Conservation (phyloP, 1,284 basidiomycete genomes). For the Ceratobasidium papillatum region DNA sequence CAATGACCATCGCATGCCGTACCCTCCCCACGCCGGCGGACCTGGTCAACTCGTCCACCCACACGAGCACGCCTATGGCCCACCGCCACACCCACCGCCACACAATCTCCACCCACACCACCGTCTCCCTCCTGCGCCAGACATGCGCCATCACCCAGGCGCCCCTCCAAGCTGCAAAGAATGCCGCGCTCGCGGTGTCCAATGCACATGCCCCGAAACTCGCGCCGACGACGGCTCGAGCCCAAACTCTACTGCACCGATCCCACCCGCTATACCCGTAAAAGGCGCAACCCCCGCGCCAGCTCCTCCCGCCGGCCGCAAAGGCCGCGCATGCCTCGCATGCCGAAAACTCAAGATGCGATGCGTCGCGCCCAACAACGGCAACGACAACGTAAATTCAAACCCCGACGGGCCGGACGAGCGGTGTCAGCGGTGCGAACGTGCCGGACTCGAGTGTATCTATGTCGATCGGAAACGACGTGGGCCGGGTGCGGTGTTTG, state of each 20-base stretch:
- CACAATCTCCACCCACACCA: slow-evolving; percentile 40
- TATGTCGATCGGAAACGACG: slow-evolving; percentile 38
- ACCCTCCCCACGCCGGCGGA: background rate
- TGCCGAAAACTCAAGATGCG: slow-evolving; percentile 39
- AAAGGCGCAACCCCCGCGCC: slow-evolving; percentile 26
- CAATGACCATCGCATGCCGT: slow-evolving; percentile 7
- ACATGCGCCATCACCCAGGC: slow-evolving; percentile 37
- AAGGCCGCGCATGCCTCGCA: slow-evolving; percentile 41
- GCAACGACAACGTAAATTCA: slow-evolving; percentile 10
- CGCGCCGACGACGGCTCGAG: slow-evolving; percentile 37
- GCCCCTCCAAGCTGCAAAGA: slow-evolving; percentile 35
- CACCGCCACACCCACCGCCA: slow-evolving; percentile 29
- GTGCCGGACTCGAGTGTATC: slow-evolving; percentile 37
- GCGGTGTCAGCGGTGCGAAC: slow-evolving; percentile 36
- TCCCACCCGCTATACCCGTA: slow-evolving; percentile 39
- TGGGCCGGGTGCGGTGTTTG: slow-evolving; percentile 29
- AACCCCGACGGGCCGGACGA: slow-evolving; percentile 31
- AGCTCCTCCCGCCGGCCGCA: slow-evolving; percentile 44
- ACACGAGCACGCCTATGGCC: slow-evolving; percentile 42
- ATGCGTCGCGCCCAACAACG: slow-evolving; percentile 24
- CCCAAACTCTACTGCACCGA: slow-evolving; percentile 22
- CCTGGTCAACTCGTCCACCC: slow-evolving; percentile 17
- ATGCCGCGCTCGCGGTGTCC: slow-evolving; percentile 17
- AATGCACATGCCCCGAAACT: slow-evolving; percentile 39
- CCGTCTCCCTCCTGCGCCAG: slow-evolving; percentile 40